phyloP scores from a whole-genome alignment of 805 yeast genomes.

The Ogataea wickerhamii region DNA sequence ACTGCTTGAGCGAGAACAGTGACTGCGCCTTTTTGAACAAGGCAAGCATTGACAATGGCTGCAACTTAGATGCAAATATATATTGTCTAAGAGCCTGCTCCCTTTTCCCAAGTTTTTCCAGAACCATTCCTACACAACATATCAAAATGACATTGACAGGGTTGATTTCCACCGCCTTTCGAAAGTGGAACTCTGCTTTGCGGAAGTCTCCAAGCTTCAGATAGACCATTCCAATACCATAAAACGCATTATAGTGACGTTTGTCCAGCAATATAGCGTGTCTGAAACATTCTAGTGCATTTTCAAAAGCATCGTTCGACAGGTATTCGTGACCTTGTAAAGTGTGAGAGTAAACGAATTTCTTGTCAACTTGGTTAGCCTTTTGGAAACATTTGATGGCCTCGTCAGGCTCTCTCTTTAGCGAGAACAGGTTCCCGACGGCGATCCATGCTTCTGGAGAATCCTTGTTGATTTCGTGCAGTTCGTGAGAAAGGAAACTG shows the following conservation, averaged over 20 bases:
- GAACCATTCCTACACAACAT: conserved; percentile 91
- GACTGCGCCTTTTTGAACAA: conserved; percentile 85
- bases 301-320: conserved; percentile 84
- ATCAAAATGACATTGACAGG: conserved; percentile 86
- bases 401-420: conserved; percentile 80
- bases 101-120: conserved; percentile 68
- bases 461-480: conserved; percentile 56
- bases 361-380: conserved; percentile 58
- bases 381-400: conserved; percentile 84
- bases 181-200: conserved; percentile 81
- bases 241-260: conserved; percentile 89
- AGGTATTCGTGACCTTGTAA: conserved; percentile 91
- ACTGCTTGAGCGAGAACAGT: conserved; percentile 66
- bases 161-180: conserved; percentile 83
- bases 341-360: conserved; percentile 84
- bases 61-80: conserved; percentile 75
- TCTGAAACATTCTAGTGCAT: conserved; percentile 80
- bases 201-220: conserved; percentile 80
- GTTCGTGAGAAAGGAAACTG: conserved; percentile 78
- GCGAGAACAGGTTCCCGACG: conserved; percentile 82
- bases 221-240: conserved; percentile 93
- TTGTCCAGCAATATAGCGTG: conserved; percentile 72
- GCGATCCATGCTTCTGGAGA: conserved; percentile 89
- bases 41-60: conserved; percentile 83
- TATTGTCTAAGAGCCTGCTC: conserved; percentile 78